These are phyloP conservation scores for Solanum pennellii DNA, from an alignment of 257 asterid genomes.

Conservation along the genomic window DNA sequence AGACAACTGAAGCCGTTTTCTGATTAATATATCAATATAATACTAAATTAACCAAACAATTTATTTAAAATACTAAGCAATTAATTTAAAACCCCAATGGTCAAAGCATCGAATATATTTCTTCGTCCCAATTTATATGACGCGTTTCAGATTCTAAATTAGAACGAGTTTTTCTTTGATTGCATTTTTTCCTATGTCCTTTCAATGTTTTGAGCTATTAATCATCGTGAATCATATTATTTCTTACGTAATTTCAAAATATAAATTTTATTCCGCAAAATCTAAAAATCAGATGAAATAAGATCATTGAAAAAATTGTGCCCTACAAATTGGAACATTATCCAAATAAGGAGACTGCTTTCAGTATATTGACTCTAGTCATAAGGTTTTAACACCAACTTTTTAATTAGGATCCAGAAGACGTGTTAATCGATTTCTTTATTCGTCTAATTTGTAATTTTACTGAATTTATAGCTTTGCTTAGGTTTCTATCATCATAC, in stretches of 20 bases:
- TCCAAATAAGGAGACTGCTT: background rate
- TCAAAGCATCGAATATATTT: too few species aligned
- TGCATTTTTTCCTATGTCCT: background rate
- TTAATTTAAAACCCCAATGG: too few species aligned
- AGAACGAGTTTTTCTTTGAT: too few species aligned
- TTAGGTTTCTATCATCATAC: background rate
- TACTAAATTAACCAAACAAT: background rate
- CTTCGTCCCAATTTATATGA: too few species aligned
- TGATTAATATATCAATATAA: background rate
- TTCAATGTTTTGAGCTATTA: background rate
- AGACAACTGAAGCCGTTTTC: background rate
- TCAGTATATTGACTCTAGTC: background rate
- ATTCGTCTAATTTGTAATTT: background rate
- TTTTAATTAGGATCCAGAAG: background rate
- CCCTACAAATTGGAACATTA: background rate
- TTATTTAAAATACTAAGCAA: too few species aligned
- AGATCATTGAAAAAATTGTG: too few species aligned
- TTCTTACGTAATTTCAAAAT: background rate
- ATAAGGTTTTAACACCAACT: background rate
- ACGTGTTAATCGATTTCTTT: background rate
- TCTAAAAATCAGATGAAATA: background rate
- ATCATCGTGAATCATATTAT: background rate
- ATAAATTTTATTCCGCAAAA: background rate
- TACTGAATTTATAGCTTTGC: background rate
- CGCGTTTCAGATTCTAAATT: too few species aligned